phyloP scores from a whole-genome alignment of 2,329 filamentous ascomycete species.

The Colletotrichum tanaceti region DNA sequence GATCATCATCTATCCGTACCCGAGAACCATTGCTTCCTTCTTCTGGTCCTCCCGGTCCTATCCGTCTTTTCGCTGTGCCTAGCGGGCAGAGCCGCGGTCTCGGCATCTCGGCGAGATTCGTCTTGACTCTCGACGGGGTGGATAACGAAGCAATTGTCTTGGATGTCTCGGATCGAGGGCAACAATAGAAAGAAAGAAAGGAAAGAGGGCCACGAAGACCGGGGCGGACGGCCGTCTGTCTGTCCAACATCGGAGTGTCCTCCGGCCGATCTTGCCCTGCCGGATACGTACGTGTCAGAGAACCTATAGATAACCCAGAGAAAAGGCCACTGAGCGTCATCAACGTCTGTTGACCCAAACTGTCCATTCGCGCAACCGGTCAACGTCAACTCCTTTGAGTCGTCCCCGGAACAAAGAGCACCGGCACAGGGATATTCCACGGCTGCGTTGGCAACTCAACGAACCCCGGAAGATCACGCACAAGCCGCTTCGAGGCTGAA shows the following conservation, averaged over 20 bases:
- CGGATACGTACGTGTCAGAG: too few relatives aligned
- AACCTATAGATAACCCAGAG: neutral
- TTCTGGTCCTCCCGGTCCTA: neutral
- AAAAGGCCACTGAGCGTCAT: neutral
- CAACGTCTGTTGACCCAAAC: neutral
- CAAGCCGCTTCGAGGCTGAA: neutral
- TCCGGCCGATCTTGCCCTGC: neutral
- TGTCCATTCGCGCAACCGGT: neutral
- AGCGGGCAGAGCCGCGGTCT: neutral
- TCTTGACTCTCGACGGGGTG: too few relatives aligned
- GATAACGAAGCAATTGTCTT: constrained; percentile 5
- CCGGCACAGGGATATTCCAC: neutral
- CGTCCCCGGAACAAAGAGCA: neutral
- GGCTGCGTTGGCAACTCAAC: neutral
- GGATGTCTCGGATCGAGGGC: neutral
- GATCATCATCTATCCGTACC: neutral
- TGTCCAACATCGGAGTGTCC: neutral
- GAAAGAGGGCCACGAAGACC: neutral
- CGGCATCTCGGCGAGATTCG: neutral
- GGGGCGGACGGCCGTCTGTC: neutral
- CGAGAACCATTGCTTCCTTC: neutral
- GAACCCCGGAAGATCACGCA: neutral
- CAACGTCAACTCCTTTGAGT: neutral
- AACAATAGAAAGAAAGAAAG: neutral
- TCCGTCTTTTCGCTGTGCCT: too few relatives aligned